Evolutionary conservation across 1,284 basidiomycete species (phyloP).

Genomic region (Gomphus bonarii): DNA sequence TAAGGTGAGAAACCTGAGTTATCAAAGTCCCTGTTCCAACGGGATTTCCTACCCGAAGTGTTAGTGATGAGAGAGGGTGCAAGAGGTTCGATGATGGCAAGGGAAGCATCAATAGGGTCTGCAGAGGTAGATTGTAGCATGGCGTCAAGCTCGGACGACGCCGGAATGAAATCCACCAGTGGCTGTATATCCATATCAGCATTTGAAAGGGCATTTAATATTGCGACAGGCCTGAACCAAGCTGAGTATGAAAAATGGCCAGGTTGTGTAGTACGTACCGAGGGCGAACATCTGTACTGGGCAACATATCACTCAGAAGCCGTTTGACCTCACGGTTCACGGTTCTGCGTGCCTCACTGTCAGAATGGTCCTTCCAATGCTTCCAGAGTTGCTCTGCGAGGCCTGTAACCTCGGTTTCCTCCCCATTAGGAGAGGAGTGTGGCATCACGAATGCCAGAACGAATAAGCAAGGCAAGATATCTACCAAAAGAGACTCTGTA

Average conservation of each 20-base stretch:
- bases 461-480: conserved; percentile 24
- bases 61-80: conserved; percentile 33
- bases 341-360: neutral
- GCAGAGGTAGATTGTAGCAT: conserved; percentile 38
- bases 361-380: conserved; percentile 8
- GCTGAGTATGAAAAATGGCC: neutral
- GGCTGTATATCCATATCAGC: conserved; percentile 26
- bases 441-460: conserved; percentile 39
- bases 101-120: conserved; percentile 40
- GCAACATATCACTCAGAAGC: conserved; percentile 31
- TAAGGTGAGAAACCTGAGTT: conserved; percentile 46
- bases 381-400: conserved; percentile 20
- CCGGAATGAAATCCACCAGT: conserved; percentile 43
- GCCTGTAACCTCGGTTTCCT: conserved; percentile 9
- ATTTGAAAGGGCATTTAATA: conserved; percentile 29
- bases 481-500: neutral
- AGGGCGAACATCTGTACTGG: conserved; percentile 30
- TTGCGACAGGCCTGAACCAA: conserved; percentile 34
- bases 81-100: conserved; percentile 55
- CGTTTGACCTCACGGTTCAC: conserved; percentile 29
- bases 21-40: conserved; percentile 26
- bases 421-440: conserved; percentile 29
- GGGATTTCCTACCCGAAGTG: conserved; percentile 14
- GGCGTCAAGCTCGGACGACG: conserved; percentile 32
- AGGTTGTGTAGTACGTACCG: conserved; percentile 24